Evolutionary conservation across 345 rosid species (phyloP), one percentile per base, ranked within the genome.

Genomic region (Draba incana): DNA sequence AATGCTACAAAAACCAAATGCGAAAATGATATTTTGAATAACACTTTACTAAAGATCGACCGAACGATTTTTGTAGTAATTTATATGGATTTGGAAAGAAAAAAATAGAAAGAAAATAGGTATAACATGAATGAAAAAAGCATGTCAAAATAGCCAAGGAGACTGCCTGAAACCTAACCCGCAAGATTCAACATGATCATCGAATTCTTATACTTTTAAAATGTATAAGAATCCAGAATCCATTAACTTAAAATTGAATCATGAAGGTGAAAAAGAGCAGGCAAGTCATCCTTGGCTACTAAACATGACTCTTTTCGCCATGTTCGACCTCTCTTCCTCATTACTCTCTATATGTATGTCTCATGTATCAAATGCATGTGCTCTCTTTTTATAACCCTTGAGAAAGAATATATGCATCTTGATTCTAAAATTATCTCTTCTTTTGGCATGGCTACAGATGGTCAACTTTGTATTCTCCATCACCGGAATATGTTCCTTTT

Each of bases 211-310:
- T 53, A 63, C 70, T 2, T 45, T 25, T 55, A 4, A 7, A 28
- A 55, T 44, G 58, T 43, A 64, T 64, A 72, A 56, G 47, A 56
- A 64, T 47, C 42, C 37, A 10, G 46, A 72, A 44, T n/a, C 5
- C n/a, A 27, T 56, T n/a, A 57, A 46, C 39, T 43, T 30, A 1
- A 39, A 56, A 24, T 23, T 66, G 72, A 66, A 66, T 66, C 62
- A 5, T 74, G 55, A 59, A 66, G 41, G 63, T 52, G 72, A 74
- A 66, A 43, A 66, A 35, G 72, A 60, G 66, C 72, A 74, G 68
- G 77, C 77, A 74, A 74, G 77, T 66, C 72, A 74, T 74, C 68
- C 77, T 74, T 74, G 77, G 77, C 72, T 74, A 74, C 62, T 66
- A 74, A 74, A 74, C 68, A 66, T 38, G 43, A 74, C 62, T 74